A percentile compares a stretch with the other conserved stretches of the same genome.
Conservation (phyloP, 1,284 basidiomycete species). For the Trametes sp. region DNA sequence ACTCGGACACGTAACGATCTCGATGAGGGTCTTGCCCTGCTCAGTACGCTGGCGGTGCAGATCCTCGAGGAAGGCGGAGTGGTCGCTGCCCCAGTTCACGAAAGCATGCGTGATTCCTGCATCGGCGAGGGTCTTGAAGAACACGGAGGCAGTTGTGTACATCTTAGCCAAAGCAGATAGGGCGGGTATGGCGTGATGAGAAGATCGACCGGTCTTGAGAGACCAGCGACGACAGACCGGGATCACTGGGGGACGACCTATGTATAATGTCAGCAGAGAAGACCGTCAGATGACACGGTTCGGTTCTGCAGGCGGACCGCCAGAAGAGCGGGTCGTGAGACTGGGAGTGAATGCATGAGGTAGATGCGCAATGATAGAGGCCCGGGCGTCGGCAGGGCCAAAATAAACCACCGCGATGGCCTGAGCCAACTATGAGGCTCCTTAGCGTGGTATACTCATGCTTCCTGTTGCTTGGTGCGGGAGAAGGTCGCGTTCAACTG, state of each 20-base stretch:
- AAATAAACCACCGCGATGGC: too few relatives aligned
- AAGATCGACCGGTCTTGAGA: not conserved
- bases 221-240: not conserved
- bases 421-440: too few relatives aligned
- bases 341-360: too few relatives aligned
- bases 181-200: not conserved
- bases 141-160: constrained; percentile 64
- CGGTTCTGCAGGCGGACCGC: not conserved
- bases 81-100: constrained; percentile 78
- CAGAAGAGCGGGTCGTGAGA: not conserved
- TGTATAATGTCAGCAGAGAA: too few relatives aligned
- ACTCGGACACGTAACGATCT: constrained; percentile 71
- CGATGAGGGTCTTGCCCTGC: constrained; percentile 48
- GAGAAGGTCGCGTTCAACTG: too few relatives aligned
- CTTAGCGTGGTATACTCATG: too few relatives aligned
- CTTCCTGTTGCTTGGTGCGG: too few relatives aligned
- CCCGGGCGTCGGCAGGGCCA: too few relatives aligned
- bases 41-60: constrained; percentile 59
- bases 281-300: not conserved
- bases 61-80: constrained; percentile 73
- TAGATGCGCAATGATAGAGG: not conserved
- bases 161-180: constrained; percentile 36
- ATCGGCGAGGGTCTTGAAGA: constrained; percentile 59
- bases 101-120: constrained; percentile 74
- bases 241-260: too few relatives aligned